Conservation (phyloP, 805 yeast species). For the Candida boidinii region DNA sequence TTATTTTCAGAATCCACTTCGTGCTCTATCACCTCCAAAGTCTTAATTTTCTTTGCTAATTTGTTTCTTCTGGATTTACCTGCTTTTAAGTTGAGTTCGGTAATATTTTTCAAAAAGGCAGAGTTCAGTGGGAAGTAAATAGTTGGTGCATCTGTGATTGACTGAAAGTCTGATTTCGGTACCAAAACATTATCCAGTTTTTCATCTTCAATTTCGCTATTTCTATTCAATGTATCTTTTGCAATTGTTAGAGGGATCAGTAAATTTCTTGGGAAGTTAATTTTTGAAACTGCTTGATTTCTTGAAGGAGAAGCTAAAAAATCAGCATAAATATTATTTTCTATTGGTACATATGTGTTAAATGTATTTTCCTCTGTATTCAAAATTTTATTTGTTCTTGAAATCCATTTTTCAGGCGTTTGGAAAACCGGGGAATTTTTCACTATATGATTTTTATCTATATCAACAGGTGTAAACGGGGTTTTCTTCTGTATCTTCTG, state of each 20-base stretch:
- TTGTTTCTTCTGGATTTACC: too few species aligned
- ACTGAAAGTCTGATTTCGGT: slow-evolving; percentile 6
- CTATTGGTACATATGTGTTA: slow-evolving; percentile 15
- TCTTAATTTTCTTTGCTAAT: too few species aligned
- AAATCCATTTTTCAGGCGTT: slow-evolving; percentile 18
- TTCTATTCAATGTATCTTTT: slow-evolving; percentile 7
- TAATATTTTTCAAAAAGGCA: background rate
- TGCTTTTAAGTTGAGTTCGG: background rate
- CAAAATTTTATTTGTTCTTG: slow-evolving; percentile 5
- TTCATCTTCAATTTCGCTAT: slow-evolving; percentile 4
- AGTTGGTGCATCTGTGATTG: background rate
- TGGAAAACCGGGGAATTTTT: slow-evolving; percentile 13
- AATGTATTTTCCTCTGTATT: slow-evolving; percentile 9
- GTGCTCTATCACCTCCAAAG: too few species aligned
- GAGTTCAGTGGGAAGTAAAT: slow-evolving; percentile 4
- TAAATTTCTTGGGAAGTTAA: slow-evolving; percentile 30
- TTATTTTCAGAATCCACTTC: too few species aligned
- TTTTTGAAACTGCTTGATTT: slow-evolving; percentile 26
- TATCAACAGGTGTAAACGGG: too few species aligned
- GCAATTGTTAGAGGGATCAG: slow-evolving; percentile 24
- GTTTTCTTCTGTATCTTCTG: too few species aligned
- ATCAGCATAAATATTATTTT: slow-evolving; percentile 29
- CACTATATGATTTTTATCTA: background rate
- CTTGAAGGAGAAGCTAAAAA: slow-evolving; percentile 35
- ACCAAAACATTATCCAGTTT: slow-evolving; percentile 5